Base-by-base conservation (phyloP, 176 grass and related monocot species). In the Carex littledalei region DNA sequence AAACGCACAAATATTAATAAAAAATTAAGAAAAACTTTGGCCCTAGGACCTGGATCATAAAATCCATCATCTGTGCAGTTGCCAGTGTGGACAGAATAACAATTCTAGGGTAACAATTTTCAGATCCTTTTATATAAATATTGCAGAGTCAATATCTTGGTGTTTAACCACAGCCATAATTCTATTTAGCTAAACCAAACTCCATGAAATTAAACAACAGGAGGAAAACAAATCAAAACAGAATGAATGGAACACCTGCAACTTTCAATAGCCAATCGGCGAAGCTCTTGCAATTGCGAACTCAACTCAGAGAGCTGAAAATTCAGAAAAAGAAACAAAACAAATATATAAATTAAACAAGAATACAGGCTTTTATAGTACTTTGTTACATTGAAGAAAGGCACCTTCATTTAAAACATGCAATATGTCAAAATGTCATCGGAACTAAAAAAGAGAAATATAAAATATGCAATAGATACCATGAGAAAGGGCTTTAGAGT, bases 291-390 rank as follows among this genome's bases (percentile, higher is more conserved):
- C 45, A 99, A 85, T 65, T 86, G 90, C 61, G 34, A 89, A 86
- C 86, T 94, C 43, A 99, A 90, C 61, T 91, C 90, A 89, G 83
- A 88, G 26, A 99, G 88, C 96, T 99, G 90, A 73, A 84, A 41
- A 31, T 43, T 62, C 66, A 57, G 74, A 83, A 86, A 84, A 86
- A 86, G 35, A 49, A 90, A 52, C 11, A 79, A 90, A 69, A 14
- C 37, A 91, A 54, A 74, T 84, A 77, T 70, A 10, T 37, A 67
- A 63, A 69, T 53, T 81, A 78, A 26, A 61, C 45, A 69, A 34
- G 11, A 61, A 32, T 64, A 75, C 57, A 63, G 21, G 73, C 20
- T 55, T 55, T 53, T 12, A 37, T 68, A 77, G 58, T 80, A 17
- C 63, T 60, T 41, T 81, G 50, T 66, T 67, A 16, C 32, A 78